Percentiles rank a stretch among this genome's conserved stretches.
phyloP scores from a whole-genome alignment of 139 green algal species.

The Desmodesmus armatus region DNA sequence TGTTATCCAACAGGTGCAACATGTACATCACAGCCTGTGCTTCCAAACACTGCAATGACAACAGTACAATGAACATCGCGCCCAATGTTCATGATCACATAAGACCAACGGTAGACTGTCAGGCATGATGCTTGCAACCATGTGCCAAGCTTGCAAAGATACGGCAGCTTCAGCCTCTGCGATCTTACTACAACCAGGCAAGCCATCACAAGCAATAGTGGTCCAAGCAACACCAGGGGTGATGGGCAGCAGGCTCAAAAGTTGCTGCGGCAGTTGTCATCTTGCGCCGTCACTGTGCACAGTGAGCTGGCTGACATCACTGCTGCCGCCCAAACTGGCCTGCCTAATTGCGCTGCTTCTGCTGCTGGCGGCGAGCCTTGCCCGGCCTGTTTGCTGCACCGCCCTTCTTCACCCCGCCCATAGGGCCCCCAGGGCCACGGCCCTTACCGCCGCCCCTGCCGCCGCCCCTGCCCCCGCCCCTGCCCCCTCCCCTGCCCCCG shows the following conservation, averaged over 20 bases:
- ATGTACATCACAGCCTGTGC: too few relatives aligned
- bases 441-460: conserved; percentile 34
- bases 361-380: conserved; percentile 61
- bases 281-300: not conserved
- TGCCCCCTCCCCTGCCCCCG: conserved; percentile 26
- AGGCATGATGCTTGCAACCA: too few relatives aligned
- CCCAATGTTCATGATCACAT: too few relatives aligned
- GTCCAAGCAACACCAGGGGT: too few relatives aligned
- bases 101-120: too few relatives aligned
- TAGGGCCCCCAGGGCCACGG: conserved; percentile 43
- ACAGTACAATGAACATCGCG: too few relatives aligned
- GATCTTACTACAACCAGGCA: too few relatives aligned
- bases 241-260: not conserved
- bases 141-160: too few relatives aligned
- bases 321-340: not conserved
- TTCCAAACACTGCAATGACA: too few relatives aligned
- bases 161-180: too few relatives aligned
- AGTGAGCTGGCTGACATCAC: not conserved
- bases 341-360: conserved; percentile 31
- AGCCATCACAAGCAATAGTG: too few relatives aligned
- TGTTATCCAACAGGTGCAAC: too few relatives aligned
- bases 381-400: conserved; percentile 55
- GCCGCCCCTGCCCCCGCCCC: conserved; percentile 14
- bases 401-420: conserved; percentile 34
- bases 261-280: not conserved